Conservation (phyloP, 1,284 basidiomycete species). For the Sphaerobolus stellatus region DNA sequence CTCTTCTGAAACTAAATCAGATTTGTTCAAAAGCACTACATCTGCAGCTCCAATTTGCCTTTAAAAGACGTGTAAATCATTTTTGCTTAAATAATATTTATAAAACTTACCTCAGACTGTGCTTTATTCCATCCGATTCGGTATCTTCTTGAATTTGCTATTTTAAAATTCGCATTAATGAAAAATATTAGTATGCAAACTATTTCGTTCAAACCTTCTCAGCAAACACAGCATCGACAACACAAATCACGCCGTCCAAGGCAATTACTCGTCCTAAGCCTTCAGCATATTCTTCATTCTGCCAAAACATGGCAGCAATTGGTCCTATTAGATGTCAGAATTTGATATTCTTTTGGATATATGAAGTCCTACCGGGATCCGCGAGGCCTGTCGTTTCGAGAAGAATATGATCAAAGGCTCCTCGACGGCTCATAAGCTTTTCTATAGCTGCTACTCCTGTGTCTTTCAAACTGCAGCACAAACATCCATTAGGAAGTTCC, state of each 20-base stretch:
- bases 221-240: conserved; percentile 87
- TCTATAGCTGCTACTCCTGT: conserved; percentile 88
- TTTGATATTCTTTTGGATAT: conserved; percentile 1
- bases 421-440: conserved; percentile 78
- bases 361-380: conserved; percentile 68
- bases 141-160: conserved; percentile 85
- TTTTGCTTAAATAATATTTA: conserved; percentile 1
- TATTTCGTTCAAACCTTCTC: conserved; percentile 52
- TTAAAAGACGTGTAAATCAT: background rate
- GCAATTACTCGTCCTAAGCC: conserved; percentile 70
- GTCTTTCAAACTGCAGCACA: conserved; percentile 95
- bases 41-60: conserved; percentile 91
- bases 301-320: conserved; percentile 88
- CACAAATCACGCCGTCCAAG: conserved; percentile 87
- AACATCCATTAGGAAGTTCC: conserved; percentile 88
- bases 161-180: conserved; percentile 13
- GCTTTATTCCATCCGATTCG: conserved; percentile 64
- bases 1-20: conserved; percentile 61
- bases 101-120: conserved; percentile 64
- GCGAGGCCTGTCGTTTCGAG: conserved; percentile 93
- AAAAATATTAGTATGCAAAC: background rate
- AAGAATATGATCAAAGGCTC: conserved; percentile 88
- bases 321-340: conserved; percentile 49
- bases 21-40: conserved; percentile 87
- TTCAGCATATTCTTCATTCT: conserved; percentile 82